These are phyloP conservation scores for Ormosia emarginata DNA, from an alignment of 306 rosid species.

Conservation along the genomic window DNA sequence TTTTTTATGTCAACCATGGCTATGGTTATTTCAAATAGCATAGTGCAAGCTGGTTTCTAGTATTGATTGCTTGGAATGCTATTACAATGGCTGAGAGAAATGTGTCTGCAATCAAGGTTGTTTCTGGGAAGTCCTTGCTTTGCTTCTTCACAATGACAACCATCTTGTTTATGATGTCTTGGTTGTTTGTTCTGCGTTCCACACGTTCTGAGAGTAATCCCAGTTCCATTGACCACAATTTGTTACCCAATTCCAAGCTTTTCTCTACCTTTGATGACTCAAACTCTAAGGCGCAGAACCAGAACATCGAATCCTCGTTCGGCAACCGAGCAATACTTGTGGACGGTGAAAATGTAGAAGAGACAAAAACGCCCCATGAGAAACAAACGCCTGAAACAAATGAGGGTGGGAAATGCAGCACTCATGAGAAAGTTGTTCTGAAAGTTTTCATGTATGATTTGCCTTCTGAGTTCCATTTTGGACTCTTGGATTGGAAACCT, in stretches of 20 bases:
- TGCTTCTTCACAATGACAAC: constrained; percentile 48
- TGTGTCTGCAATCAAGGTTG: constrained; percentile 27
- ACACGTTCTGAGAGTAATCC: constrained; percentile 39
- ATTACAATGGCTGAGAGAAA: constrained; percentile 52
- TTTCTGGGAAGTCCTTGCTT: constrained; percentile 49
- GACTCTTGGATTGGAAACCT: constrained; percentile 60
- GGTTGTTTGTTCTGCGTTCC: constrained; percentile 56
- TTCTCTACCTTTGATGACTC: constrained; percentile 18
- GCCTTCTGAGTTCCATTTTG: constrained; percentile 65
- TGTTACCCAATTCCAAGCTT: constrained; percentile 33
- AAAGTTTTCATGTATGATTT: constrained; percentile 78
- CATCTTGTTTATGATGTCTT: constrained; percentile 50
- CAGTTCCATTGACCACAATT: constrained; percentile 9
- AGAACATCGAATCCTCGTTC: constrained; percentile 20
- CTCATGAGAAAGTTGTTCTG: constrained; percentile 19
- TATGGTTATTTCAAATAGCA: background rate
- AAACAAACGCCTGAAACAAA: background rate
- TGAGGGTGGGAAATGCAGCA: constrained; percentile 5
- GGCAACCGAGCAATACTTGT: constrained; percentile 47
- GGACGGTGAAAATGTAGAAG: constrained; percentile 19
- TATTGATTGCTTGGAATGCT: background rate
- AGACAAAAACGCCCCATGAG: too few relatives aligned
- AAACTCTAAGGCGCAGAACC: constrained; percentile 2
- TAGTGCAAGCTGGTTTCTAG: background rate
- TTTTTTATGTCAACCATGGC: background rate